Conservation (phyloP, 1,284 basidiomycete genomes). For the Phellopilus nigrolimitatus region DNA sequence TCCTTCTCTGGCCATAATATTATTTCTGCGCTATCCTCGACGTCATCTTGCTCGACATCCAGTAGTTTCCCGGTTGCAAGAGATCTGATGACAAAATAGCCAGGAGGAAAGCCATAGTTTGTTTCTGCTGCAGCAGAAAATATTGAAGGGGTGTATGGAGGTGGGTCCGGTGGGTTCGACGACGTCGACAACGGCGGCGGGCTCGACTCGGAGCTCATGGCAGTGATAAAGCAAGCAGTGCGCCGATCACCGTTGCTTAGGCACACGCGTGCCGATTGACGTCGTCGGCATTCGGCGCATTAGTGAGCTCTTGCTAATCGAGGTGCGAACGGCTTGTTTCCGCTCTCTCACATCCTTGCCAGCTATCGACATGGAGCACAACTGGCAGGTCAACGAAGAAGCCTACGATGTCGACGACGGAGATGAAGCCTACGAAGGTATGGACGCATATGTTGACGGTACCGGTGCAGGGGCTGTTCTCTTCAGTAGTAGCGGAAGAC, state of each 20-base stretch:
- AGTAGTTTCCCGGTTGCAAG: slow-evolving; percentile 54
- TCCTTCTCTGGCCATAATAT: slow-evolving; percentile 69
- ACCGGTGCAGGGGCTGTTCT: neutral
- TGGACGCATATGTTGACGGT: slow-evolving; percentile 18
- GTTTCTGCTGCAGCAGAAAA: slow-evolving; percentile 4
- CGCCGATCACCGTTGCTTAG: slow-evolving; percentile 1
- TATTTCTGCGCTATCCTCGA: slow-evolving; percentile 61
- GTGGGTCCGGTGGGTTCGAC: neutral
- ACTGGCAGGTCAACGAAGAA: slow-evolving; percentile 1
- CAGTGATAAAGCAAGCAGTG: too few relatives aligned
- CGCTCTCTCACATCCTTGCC: neutral
- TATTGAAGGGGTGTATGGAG: slow-evolving; percentile 8
- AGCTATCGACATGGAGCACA: neutral
- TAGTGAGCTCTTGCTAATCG: neutral
- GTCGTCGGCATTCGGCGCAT: slow-evolving; percentile 4
- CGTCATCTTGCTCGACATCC: slow-evolving; percentile 52
- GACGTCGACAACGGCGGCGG: neutral
- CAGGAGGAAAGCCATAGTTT: slow-evolving; percentile 58
- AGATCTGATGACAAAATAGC: slow-evolving; percentile 71
- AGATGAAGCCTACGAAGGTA: slow-evolving; percentile 14
- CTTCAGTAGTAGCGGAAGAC: neutral
- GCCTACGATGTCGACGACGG: slow-evolving; percentile 14
- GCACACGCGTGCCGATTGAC: neutral
- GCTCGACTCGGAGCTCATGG: neutral
- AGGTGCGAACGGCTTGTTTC: neutral